These are phyloP conservation scores for Cucumis melo DNA, from an alignment of 306 rosid species.

Conservation along the genomic window DNA sequence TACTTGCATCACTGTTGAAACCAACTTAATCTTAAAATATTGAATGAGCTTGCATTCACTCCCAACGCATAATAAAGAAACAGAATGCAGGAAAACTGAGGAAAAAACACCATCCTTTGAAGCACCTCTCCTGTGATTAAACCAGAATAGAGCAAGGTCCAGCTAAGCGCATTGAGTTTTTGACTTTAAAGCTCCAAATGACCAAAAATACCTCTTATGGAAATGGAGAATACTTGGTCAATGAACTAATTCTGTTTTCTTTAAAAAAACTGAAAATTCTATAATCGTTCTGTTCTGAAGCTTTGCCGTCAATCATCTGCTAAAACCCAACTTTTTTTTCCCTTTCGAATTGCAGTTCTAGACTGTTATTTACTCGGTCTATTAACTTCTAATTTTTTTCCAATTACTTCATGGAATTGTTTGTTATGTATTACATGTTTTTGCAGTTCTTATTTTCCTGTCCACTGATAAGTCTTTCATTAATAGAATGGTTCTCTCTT, in stretches of 20 bases:
- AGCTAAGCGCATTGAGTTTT: not conserved
- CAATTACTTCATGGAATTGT: not conserved
- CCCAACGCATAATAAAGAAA: not conserved
- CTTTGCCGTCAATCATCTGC: not conserved
- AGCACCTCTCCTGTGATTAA: not conserved
- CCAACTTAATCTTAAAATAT: not conserved
- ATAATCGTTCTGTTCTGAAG: not conserved
- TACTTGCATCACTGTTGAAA: not conserved
- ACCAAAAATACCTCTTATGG: not conserved
- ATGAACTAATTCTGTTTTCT: not conserved
- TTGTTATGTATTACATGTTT: not conserved
- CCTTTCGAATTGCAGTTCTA: not conserved
- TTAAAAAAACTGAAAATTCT: too few species aligned
- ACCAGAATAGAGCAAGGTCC: not conserved
- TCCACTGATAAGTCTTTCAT: not conserved
- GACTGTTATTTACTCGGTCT: not conserved
- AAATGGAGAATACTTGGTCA: not conserved
- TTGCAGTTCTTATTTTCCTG: not conserved
- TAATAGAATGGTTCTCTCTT: slow-evolving; percentile 76
- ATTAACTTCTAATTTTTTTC: not conserved
- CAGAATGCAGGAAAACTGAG: not conserved
- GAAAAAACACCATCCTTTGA: not conserved
- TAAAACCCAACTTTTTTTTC: not conserved
- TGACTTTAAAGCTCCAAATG: not conserved
- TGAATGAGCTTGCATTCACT: not conserved